Evolutionary conservation across 2,329 filamentous ascomycete genomes (phyloP), one percentile per base, ranked within the genome.

Genomic region (Ophiostoma perfectum): DNA sequence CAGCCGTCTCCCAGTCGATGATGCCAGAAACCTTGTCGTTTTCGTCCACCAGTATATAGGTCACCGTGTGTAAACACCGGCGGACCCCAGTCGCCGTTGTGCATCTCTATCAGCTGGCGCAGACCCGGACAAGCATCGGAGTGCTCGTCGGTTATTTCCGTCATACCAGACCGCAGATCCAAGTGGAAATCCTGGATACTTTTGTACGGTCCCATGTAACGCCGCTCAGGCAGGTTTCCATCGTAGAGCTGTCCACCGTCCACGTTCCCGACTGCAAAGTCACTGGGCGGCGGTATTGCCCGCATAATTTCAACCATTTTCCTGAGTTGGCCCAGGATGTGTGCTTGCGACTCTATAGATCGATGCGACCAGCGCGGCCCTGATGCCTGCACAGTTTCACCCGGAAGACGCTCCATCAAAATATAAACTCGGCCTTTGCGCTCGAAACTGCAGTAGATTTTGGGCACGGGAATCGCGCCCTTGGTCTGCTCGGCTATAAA

Each of bases 381-480:
- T 0, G 77, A 58, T 5, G 64, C 18, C 11, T 68, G 18, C n/a
- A 11, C 5, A 27, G 49, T 55, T 27, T 55, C 11, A 12, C 77
- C 78, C 1, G 70, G 70, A 6, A 78, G 72, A 3, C 75, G 71
- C 58, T 78, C 75, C 81, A 84, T 84, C 0, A 83, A 75, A 60
- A 84, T 82, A 71, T 81, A 82, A 0, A 79, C 75, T 4, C 71
- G 70, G 18, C 76, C 77, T 9, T 77, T 76, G 67, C 78, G 74
- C 1, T 75, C 67, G 66, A 84, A 84, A 47, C 80, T 75, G 70
- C 76, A 81, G 70, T 81, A 75, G 1, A 83, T 75, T 9, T 77
- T 76, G 2, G 82, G 81, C 0, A 83, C 78, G 4, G 81, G 81
- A 36, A 84, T 77, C 0, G 49, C 49, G 3, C 49, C 49, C 9